These are phyloP conservation scores for Claviceps paspali DNA, from an alignment of 2,329 filamentous ascomycete genomes.

Conservation along the genomic window DNA sequence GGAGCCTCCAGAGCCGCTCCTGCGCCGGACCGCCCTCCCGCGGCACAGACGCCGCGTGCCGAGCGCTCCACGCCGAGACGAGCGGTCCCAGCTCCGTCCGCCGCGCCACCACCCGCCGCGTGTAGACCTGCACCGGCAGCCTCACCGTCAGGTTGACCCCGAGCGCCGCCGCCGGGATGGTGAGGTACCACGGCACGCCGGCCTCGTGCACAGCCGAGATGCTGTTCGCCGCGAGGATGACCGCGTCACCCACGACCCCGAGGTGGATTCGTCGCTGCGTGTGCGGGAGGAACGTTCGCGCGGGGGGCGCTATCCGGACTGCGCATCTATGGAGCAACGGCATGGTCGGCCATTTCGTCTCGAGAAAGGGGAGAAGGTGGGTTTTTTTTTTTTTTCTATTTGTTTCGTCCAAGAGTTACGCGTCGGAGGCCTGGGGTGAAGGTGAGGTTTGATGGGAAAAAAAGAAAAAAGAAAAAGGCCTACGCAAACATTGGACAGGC, in stretches of 20 bases:
- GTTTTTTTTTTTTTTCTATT: no score
- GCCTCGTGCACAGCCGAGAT: conserved; percentile 29
- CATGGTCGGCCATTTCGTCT: conserved; percentile 5
- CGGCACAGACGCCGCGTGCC: conserved; percentile 9
- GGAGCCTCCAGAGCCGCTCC: conserved; percentile 11
- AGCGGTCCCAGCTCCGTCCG: conserved; percentile 17
- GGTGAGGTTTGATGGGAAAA: no score
- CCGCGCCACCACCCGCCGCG: conserved; percentile 15
- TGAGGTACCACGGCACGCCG: conserved; percentile 36
- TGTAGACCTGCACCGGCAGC: conserved; percentile 31
- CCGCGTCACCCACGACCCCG: conserved; percentile 15
- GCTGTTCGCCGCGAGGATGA: conserved; percentile 25
- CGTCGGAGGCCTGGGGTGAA: no score
- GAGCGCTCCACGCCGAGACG: conserved; percentile 16
- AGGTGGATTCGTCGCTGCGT: conserved; percentile 18
- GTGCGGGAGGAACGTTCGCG: conserved; percentile 1
- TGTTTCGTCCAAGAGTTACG: no score
- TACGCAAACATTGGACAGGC: no score
- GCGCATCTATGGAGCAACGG: conserved; percentile 2
- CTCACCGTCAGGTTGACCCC: conserved; percentile 28
- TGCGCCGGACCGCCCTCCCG: no score
- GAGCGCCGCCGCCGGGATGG: conserved; percentile 36
- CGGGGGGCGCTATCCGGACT: neutral
- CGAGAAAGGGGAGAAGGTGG: no score
- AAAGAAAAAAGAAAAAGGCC: no score